These are phyloP conservation scores for Neocucurbitaria cava DNA, from an alignment of 2,329 filamentous ascomycete species.

Conservation along the genomic window DNA sequence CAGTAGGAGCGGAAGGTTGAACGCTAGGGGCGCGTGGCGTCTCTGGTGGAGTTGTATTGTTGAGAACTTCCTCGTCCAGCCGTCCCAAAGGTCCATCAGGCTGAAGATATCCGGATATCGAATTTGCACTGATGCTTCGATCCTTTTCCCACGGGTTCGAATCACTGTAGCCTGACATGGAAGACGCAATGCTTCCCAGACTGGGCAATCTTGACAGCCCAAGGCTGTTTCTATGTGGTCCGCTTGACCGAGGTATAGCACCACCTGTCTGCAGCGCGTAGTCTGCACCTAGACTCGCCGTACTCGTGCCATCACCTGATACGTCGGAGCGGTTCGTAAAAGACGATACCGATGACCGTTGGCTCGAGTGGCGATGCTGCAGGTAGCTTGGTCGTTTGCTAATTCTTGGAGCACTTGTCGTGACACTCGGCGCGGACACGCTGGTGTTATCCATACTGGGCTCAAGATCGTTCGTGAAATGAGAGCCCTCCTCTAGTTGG, in stretches of 20 bases:
- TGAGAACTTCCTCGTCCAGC: constrained; percentile 65
- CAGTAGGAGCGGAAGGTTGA: constrained; percentile 70
- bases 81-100: constrained; percentile 60
- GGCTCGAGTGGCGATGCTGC: constrained; percentile 61
- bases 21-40: constrained; percentile 71
- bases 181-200: constrained; percentile 87
- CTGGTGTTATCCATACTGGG: constrained; percentile 37
- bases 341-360: constrained; percentile 66
- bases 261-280: constrained; percentile 85
- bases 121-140: constrained; percentile 50
- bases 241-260: constrained; percentile 62
- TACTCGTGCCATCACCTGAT: constrained; percentile 71
- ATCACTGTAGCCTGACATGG: constrained; percentile 63
- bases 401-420: constrained; percentile 32
- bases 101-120: constrained; percentile 38
- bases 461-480: constrained; percentile 38
- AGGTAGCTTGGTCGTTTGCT: constrained; percentile 63
- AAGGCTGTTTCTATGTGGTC: constrained; percentile 57
- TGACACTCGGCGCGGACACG: constrained; percentile 24
- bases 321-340: constrained; percentile 60
- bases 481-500: constrained; percentile 37
- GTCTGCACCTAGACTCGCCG: constrained; percentile 77
- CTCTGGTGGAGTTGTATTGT: constrained; percentile 60
- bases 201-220: constrained; percentile 78
- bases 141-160: constrained; percentile 51